These are phyloP conservation scores for Rachicladosporium sp. DNA, from an alignment of 2,329 filamentous ascomycete species.

Conservation along the genomic window DNA sequence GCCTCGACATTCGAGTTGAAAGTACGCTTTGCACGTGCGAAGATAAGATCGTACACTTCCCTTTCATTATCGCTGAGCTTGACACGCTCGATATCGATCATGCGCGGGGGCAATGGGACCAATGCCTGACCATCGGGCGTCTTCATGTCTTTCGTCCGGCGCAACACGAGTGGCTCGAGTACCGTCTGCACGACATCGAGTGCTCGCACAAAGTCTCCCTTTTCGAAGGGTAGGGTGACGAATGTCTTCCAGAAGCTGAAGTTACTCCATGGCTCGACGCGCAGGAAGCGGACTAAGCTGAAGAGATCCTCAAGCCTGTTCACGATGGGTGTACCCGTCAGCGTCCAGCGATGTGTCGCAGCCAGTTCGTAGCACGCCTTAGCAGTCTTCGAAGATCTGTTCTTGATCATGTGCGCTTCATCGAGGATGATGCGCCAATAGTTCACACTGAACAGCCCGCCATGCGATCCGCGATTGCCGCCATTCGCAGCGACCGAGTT, in stretches of 20 bases:
- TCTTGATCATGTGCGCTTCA: slow-evolving; percentile 90
- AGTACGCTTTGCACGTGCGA: slow-evolving; percentile 65
- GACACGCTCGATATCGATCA: slow-evolving; percentile 74
- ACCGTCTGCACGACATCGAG: slow-evolving; percentile 96
- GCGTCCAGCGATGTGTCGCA: slow-evolving; percentile 76
- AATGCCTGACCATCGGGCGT: slow-evolving; percentile 73
- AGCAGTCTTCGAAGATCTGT: slow-evolving; percentile 74
- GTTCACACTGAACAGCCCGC: slow-evolving; percentile 73
- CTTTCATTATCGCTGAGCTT: slow-evolving; percentile 75
- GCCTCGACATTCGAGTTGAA: slow-evolving; percentile 81
- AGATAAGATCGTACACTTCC: slow-evolving; percentile 88
- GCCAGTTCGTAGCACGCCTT: slow-evolving; percentile 86
- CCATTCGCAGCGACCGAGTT: slow-evolving; percentile 56
- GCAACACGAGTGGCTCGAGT: slow-evolving; percentile 84
- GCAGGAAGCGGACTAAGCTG: slow-evolving; percentile 79
- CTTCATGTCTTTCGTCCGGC: slow-evolving; percentile 96
- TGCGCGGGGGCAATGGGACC: slow-evolving; percentile 70
- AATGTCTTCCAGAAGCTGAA: slow-evolving; percentile 99
- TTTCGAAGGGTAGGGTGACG: slow-evolving; percentile 94
- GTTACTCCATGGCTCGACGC: slow-evolving; percentile 95
- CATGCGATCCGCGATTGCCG: slow-evolving; percentile 51
- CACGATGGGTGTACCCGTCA: slow-evolving; percentile 93
- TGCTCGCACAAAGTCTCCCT: slow-evolving; percentile 83
- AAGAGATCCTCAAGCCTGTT: slow-evolving; percentile 92
- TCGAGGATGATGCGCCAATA: slow-evolving; percentile 95